Percentiles rank a stretch among this genome's conserved stretches.
Evolutionary conservation across 768 basidiomycete genomes (phyloP).

Genomic region (Fomitopsis pulvina): DNA sequence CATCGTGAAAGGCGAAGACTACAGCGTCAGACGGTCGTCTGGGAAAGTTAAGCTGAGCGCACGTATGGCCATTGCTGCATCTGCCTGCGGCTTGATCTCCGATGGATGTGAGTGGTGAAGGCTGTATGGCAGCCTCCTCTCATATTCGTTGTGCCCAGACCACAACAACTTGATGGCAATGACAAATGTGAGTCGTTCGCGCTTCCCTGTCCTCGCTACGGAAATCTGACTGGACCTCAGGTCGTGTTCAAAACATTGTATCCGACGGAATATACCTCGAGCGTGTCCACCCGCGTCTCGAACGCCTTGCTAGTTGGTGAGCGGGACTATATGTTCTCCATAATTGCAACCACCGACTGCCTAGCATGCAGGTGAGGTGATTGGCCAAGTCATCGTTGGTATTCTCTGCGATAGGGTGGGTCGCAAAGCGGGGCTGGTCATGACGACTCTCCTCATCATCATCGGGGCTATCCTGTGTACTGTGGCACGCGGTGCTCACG

Average conservation of each 20-base stretch:
- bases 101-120: slow-evolving; percentile 28
- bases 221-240: slow-evolving; percentile 22
- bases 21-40: no score
- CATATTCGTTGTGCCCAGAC: slow-evolving; percentile 57
- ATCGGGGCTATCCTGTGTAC: slow-evolving; percentile 65
- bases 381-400: slow-evolving; percentile 58
- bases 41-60: slow-evolving; percentile 44
- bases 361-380: slow-evolving; percentile 41
- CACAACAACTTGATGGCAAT: slow-evolving; percentile 71
- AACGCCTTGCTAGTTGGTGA: slow-evolving; percentile 66
- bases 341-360: not conserved
- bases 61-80: slow-evolving; percentile 57
- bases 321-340: slow-evolving; percentile 1
- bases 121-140: slow-evolving; percentile 50
- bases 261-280: slow-evolving; percentile 52
- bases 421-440: slow-evolving; percentile 65
- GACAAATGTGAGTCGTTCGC: slow-evolving; percentile 40
- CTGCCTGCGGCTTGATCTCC: slow-evolving; percentile 58
- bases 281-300: slow-evolving; percentile 60
- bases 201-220: not conserved
- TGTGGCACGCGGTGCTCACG: slow-evolving; percentile 55
- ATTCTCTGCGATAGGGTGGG: slow-evolving; percentile 65
- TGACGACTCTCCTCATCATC: slow-evolving; percentile 64
- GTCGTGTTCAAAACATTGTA: slow-evolving; percentile 63
- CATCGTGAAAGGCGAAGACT: not conserved